Evolutionary conservation across 371 early-diverging fungal genomes (phyloP), one percentile per base, ranked within the genome.

Genomic region (Mucor mucedo): DNA sequence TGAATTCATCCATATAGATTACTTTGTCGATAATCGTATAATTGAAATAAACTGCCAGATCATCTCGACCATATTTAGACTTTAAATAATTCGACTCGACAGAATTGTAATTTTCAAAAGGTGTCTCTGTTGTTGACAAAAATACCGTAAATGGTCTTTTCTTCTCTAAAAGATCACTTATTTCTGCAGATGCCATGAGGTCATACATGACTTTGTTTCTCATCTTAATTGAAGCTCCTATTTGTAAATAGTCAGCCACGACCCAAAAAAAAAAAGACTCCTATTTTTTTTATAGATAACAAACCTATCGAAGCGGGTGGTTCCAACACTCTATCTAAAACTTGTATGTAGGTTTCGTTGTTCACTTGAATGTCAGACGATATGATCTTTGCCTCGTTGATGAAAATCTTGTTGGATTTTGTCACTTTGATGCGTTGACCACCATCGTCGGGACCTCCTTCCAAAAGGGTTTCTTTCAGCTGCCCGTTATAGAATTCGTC

Each of bases 91-190:
- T 68, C 7, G 69, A 45, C 42, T 84, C 81, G 27, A 82, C 72
- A 2, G 42, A 45, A 58, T 73, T 77, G 30, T 79, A 78, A 29
- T 68, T 66, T 32, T 69, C 64, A 30, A 83, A 50, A 2, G 76
- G 69, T 13, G 70, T 49, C 6, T 54, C 16, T 4, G 59, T 66
- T 0, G 77, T 76, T 21, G 72, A 58, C 8, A 77, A 62, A 54
- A 85, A 84, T 11, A 85, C 61, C 8, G 86, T 85, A 68, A 79
- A 84, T 21, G 81, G 82, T n/a, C 47, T 74, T 11, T 68, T 61
- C 63, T 69, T 30, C 13, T 61, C 55, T 40, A 78, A 55, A 7
- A 77, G 13, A 21, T 62, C 4, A 27, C 47, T 38, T 1, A 69
- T 50, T 2, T 59, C 63, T 7, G 63, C 49, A 5, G 42, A 54